phyloP scores from a whole-genome alignment of 73 alveolate genomes.

The Paramecium tetraurelia region DNA sequence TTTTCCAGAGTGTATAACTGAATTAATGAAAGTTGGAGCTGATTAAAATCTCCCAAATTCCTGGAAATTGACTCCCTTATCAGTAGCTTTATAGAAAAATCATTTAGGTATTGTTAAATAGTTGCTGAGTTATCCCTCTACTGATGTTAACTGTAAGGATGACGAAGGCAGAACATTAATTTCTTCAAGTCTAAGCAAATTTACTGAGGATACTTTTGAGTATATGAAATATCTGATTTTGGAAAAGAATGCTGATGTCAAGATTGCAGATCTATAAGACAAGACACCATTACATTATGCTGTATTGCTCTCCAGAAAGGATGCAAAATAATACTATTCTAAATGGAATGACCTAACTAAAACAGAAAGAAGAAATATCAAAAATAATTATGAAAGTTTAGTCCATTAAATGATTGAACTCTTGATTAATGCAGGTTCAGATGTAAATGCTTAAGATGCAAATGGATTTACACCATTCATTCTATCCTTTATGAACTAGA shows the following conservation, averaged over 20 bases:
- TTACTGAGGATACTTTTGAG: slow-evolving; percentile 74
- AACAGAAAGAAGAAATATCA: slow-evolving; percentile 50
- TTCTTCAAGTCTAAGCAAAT: slow-evolving; percentile 72
- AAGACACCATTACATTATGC: slow-evolving; percentile 83
- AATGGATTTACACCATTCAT: slow-evolving; percentile 79
- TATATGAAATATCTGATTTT: slow-evolving; percentile 76
- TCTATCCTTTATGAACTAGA: slow-evolving; percentile 66
- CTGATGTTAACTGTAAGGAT: slow-evolving; percentile 94
- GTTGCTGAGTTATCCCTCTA: slow-evolving; percentile 75
- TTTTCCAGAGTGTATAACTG: slow-evolving; percentile 79
- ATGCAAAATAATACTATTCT: slow-evolving; percentile 10
- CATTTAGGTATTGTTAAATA: slow-evolving; percentile 88
- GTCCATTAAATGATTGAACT: slow-evolving; percentile 59
- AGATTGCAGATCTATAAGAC: slow-evolving; percentile 88
- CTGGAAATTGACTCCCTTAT: slow-evolving; percentile 94
- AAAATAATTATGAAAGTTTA: slow-evolving; percentile 62
- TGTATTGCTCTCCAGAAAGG: slow-evolving; percentile 61
- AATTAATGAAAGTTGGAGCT: slow-evolving; percentile 91
- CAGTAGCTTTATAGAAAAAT: slow-evolving; percentile 87
- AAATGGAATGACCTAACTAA: background rate
- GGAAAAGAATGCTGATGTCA: slow-evolving; percentile 92
- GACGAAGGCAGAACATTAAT: slow-evolving; percentile 92
- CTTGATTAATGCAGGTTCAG: slow-evolving; percentile 72
- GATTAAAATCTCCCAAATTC: slow-evolving; percentile 89
- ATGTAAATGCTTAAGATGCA: slow-evolving; percentile 71